Evolutionary conservation across 371 early-diverging fungal genomes (phyloP), one percentile per base, ranked within the genome.

Genomic region (Syncephalis fuscata): DNA sequence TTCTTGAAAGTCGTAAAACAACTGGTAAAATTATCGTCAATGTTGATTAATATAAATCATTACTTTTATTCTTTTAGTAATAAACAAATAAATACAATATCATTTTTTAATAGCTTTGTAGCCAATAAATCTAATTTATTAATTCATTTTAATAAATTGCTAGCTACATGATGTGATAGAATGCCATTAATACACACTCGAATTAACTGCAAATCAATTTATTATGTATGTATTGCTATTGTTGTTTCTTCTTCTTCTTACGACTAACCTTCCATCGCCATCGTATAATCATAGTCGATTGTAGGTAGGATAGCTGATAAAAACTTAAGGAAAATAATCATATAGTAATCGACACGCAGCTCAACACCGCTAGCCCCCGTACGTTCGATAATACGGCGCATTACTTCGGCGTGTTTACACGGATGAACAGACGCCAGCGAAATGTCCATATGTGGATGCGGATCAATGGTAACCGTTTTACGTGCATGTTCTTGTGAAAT

Each of bases 321-420:
- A 59, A 97, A 97, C 66, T 95, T 93, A 51, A 92, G 65, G 60
- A 94, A 94, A 51, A 93, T 76, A 46, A 92, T 72, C 57, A 94
- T 63, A 57, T 95, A 88, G 78, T 92, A 91, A 62, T 94, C 94
- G 11, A 92, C 94, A 8, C 94, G 74, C 36, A 93, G 74, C 52
- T 68, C 74, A 53, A 70, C 53, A 62, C 70, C 55, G 55, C 64
- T 61, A 45, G 73, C 74, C 11, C 62, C 62, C 67, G 81, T 73
- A 48, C 82, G 76, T 52, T 94, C 90, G 40, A 95, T 79, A 44
- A 97, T 78, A 60, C 78, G 76, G 66, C 86, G 90, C 94, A 95
- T 97, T 8, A 97, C 96, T 45, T 85, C 80, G n/a, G 92, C 94
- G 60, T 97, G 98, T 53, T 83, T 78, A 76, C 98, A 97, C 8